Base-by-base conservation (phyloP, 805 yeast genomes). In the Yarrowia divulgata region DNA sequence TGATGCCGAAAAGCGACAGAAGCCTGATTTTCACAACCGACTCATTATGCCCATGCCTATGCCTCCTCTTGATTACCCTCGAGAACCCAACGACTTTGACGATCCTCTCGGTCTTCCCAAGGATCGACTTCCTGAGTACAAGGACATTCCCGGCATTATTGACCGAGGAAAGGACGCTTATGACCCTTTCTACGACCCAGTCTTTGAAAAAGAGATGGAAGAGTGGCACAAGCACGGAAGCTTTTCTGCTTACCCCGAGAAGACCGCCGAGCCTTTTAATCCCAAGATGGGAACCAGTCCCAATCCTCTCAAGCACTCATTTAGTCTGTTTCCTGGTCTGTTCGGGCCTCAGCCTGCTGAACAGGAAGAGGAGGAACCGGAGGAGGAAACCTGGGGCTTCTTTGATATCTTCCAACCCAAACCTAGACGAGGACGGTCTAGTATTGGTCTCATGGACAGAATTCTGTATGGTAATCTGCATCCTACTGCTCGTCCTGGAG, bases 31-130 rank as follows among this genome's bases (percentile, higher is more conserved):
- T 18, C 40, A 60, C 7, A 45, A 45, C 32, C 18, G 52, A 0
- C 18, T 43, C 23, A 14, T 60, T 8, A 23, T 32, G 18, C 66
- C 66, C 19, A 42, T 43, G 49, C 64, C 64, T 10, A 32, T 58
- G 49, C 52, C 66, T 45, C 50, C 66, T 14, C 48, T 57, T 9
- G 63, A 57, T 10, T 1, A 1, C 1, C 63, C 63, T 14, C 63
- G 63, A 8, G 52, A 60, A 8, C 66, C 66, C 42, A 60, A 60
- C 52, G 66, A 60, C 34, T 60, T 43, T 32, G 66, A 60, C 32
- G 66, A 60, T 8, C 66, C 66, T 18, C 19, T 60, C 34, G 46
- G 50, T 32, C 50, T 58, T 14, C 48, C 48, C 29, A 42, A 57
- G 48, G 48, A 35, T n/a, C 37, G 48, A 18, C 19, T 57, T 29